Conservation (phyloP, 2,329 filamentous ascomycete species). For the Teratosphaeria gauchensis region DNA sequence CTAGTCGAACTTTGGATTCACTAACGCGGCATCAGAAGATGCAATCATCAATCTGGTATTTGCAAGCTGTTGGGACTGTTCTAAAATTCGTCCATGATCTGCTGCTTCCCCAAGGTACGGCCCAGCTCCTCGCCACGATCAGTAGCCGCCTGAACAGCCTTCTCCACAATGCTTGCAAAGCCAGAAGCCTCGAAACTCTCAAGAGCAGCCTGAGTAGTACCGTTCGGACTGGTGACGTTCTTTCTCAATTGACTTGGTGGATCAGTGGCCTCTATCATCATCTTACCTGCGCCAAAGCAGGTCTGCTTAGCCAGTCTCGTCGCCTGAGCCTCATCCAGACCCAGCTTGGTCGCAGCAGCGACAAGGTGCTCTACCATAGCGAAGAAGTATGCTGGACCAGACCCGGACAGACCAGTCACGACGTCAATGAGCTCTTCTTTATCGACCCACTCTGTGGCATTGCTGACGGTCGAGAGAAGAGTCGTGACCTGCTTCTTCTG, state of each 20-base stretch:
- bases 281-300: slow-evolving; percentile 19
- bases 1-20: no score
- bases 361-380: slow-evolving; percentile 21
- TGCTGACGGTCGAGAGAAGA: slow-evolving; percentile 16
- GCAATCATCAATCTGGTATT: no score
- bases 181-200: slow-evolving; percentile 19
- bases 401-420: slow-evolving; percentile 18
- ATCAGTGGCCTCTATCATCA: slow-evolving; percentile 17
- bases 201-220: slow-evolving; percentile 19
- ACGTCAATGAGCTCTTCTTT: slow-evolving; percentile 19
- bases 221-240: slow-evolving; percentile 22
- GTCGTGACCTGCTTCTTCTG: slow-evolving; percentile 14
- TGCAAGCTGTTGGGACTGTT: no score
- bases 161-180: slow-evolving; percentile 16
- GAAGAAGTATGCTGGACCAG: slow-evolving; percentile 19
- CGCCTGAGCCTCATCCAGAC: slow-evolving; percentile 17
- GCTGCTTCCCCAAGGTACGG: slow-evolving; percentile 15
- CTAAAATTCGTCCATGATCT: background rate
- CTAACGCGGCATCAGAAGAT: no score
- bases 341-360: slow-evolving; percentile 15
- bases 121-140: slow-evolving; percentile 17
- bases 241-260: slow-evolving; percentile 17
- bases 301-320: slow-evolving; percentile 19
- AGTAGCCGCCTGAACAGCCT: slow-evolving; percentile 18
- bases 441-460: slow-evolving; percentile 18